phyloP scores from a whole-genome alignment of 768 basidiomycete species.

The Auriscalpium orientale region DNA sequence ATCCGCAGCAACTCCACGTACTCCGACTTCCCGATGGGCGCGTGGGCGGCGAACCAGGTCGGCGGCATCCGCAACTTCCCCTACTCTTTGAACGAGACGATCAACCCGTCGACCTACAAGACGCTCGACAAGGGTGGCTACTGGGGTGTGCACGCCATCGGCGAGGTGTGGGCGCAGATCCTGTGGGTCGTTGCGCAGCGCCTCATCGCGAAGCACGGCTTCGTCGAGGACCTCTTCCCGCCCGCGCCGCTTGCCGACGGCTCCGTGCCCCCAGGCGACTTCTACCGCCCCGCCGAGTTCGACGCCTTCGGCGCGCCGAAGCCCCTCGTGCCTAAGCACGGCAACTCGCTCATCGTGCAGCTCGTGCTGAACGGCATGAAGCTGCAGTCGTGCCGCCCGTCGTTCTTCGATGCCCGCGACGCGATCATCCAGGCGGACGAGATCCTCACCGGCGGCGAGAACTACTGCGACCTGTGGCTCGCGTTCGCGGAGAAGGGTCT shows the following conservation, averaged over 20 bases:
- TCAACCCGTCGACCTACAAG: constrained; percentile 93
- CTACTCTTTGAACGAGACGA: constrained; percentile 64
- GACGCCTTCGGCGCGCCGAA: constrained; percentile 35
- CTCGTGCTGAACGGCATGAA: constrained; percentile 92
- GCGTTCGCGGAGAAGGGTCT: constrained; percentile 80
- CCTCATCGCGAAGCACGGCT: constrained; percentile 79
- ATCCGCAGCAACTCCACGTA: constrained; percentile 72
- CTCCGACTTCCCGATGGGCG: constrained; percentile 84
- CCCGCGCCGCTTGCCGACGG: constrained; percentile 61
- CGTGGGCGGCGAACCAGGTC: constrained; percentile 82
- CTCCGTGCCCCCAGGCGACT: constrained; percentile 59
- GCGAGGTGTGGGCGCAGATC: constrained; percentile 93
- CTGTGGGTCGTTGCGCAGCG: constrained; percentile 73
- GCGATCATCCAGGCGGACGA: constrained; percentile 90
- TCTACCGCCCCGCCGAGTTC: constrained; percentile 48
- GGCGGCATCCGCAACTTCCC: constrained; percentile 81
- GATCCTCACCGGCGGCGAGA: constrained; percentile 87
- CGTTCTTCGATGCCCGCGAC: constrained; percentile 84
- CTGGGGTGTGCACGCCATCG: constrained; percentile 89
- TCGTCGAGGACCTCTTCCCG: constrained; percentile 72
- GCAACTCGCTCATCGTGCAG: constrained; percentile 79
- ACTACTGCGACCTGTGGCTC: constrained; percentile 80
- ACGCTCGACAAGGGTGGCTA: constrained; percentile 90
- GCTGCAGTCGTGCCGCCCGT: constrained; percentile 85
- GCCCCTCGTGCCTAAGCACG: constrained; percentile 79